These are phyloP conservation scores for Euphorbia tirucalli DNA, from an alignment of 345 rosid species.

Conservation along the genomic window DNA sequence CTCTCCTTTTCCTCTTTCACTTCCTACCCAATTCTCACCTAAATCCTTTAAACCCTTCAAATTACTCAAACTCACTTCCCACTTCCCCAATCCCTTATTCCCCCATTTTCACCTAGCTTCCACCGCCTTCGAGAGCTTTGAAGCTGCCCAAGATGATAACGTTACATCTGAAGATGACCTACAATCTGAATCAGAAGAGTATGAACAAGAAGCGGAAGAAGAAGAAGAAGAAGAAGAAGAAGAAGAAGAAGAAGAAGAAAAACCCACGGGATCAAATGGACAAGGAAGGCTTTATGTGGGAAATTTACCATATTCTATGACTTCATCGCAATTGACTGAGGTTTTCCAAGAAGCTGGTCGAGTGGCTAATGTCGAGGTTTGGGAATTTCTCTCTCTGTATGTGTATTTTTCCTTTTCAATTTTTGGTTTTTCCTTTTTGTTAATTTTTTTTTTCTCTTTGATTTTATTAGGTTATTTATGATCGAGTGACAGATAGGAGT, in stretches of 20 bases:
- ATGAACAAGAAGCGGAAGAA: no score
- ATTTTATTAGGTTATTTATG: slow-evolving; percentile 61
- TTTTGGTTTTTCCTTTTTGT: not conserved
- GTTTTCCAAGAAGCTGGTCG: slow-evolving; percentile 70
- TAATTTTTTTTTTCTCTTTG: not conserved
- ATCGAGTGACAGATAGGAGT: slow-evolving; percentile 88
- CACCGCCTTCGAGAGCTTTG: slow-evolving; percentile 37
- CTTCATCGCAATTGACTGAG: slow-evolving; percentile 57
- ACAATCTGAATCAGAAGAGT: slow-evolving; percentile 20
- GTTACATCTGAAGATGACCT: slow-evolving; percentile 26
- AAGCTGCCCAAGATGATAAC: slow-evolving; percentile 28
- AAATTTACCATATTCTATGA: slow-evolving; percentile 71
- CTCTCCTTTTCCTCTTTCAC: slow-evolving; percentile 14
- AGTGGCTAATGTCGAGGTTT: slow-evolving; percentile 69
- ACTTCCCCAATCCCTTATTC: slow-evolving; percentile 33
- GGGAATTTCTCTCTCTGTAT: not conserved
- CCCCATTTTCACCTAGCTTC: slow-evolving; percentile 28
- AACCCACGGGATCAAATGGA: slow-evolving; percentile 32
- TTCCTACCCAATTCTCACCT: slow-evolving; percentile 24
- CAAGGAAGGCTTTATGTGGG: slow-evolving; percentile 80
- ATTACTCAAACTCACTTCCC: slow-evolving; percentile 41
- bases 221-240: slow-evolving; percentile 25
- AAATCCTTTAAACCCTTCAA: slow-evolving; percentile 31
- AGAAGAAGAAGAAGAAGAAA: slow-evolving; percentile 25
- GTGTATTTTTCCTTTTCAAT: not conserved